A percentile compares a stretch with the other conserved stretches of the same genome.
phyloP scores from a whole-genome alignment of 2,329 filamentous ascomycete species.

The Gaeumannomyces sp. region DNA sequence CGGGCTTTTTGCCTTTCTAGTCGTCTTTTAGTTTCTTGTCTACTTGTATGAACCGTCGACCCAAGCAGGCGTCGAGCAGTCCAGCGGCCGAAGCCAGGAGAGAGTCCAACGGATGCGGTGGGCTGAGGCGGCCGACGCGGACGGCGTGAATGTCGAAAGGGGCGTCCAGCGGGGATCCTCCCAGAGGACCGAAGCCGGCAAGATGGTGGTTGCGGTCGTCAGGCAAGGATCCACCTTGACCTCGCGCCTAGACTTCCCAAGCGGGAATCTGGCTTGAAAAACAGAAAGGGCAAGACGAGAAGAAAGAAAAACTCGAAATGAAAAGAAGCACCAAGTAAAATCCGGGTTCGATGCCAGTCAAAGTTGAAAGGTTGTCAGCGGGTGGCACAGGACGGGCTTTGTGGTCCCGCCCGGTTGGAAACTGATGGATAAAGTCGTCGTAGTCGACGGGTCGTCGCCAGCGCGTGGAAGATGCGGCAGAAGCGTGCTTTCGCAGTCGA shows the following conservation, averaged over 20 bases:
- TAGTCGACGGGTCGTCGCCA: not conserved
- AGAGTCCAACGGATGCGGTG: not conserved
- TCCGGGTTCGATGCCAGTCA: too few relatives aligned
- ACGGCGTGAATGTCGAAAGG: not conserved
- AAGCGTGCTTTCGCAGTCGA: constrained; percentile 1
- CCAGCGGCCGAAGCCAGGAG: constrained; percentile 10
- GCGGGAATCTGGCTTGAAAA: too few relatives aligned
- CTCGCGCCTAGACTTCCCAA: not conserved
- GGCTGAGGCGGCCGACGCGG: too few relatives aligned
- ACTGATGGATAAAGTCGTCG: not conserved
- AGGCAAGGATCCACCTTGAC: constrained; percentile 7
- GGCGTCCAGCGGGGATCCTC: constrained; percentile 4
- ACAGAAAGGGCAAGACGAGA: too few relatives aligned
- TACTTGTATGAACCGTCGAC: not conserved
- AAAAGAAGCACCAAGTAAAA: too few relatives aligned
- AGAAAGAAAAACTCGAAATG: too few relatives aligned
- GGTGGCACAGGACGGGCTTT: too few relatives aligned
- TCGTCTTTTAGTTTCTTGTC: too few relatives aligned
- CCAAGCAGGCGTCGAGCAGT: constrained; percentile 1
- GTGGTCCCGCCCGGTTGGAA: not conserved
- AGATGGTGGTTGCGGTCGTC: not conserved
- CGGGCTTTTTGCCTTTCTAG: not conserved
- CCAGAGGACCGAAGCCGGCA: constrained; percentile 11
- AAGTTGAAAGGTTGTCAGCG: too few relatives aligned
- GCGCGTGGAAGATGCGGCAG: not conserved